Base-by-base conservation (phyloP, 306 rosid genomes). In the Acacia crassicarpa region DNA sequence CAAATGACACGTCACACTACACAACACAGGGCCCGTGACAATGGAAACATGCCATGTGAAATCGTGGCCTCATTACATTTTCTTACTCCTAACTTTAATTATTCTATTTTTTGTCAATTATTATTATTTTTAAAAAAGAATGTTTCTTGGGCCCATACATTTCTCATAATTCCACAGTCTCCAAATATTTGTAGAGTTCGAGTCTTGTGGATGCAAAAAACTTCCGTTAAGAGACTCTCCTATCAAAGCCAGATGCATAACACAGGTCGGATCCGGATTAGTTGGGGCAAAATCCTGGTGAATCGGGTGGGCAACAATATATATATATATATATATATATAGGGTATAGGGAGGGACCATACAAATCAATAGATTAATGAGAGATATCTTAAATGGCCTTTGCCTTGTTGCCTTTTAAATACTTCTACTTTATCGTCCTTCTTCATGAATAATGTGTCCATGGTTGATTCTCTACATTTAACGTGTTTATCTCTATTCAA, bases 31-130 rank as follows among this genome's bases (percentile, higher is more conserved):
- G 61, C 33, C 78, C 79, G 11, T 20, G 22, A 27, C 62, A 62
- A 58, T 53, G 70, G 49, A 53, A 83, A 85, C 86, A 76, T 67
- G 27, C 22, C 83, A 81, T 81, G 87, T 85, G 86, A 82, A 82
- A 79, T 1, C 32, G 45, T 30, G 72, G 49, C 11, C 11, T 6
- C 19, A 20, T 7, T 8, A 54, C 58, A 54, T 78, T 13, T 72
- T 10, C 76, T 86, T 3, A 35, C 3, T 19, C 44, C 68, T 63
- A 5, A 41, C 35, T 10, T 68, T 68, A 40, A 40, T 25, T 74
- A 70, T 77, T 40, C 43, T 53, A 53, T 54, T 11, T 11, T 46
- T 77, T 72, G 74, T 67, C 77, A 33, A 19, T 69, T 71, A 44
- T 51, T 13, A 30, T 48, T 45, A 12, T 45, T 38, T 38, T 45